These are phyloP conservation scores for Eutypa lata DNA, from an alignment of 2,329 filamentous ascomycete genomes.

Conservation along the genomic window DNA sequence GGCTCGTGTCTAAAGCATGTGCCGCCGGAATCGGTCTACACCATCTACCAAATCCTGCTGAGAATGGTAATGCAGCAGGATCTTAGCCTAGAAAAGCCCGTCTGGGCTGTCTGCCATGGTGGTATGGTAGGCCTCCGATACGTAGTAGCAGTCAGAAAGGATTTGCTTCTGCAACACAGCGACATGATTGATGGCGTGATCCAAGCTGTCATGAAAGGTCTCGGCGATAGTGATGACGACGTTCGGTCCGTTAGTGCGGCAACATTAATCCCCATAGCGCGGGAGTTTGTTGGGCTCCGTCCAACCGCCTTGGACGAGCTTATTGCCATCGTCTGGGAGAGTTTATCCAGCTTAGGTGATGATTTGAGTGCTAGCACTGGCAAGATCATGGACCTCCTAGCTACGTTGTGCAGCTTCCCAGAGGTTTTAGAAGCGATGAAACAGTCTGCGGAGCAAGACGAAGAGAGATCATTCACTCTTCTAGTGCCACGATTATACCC, in stretches of 20 bases:
- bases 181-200: constrained; percentile 91
- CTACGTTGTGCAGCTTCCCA: constrained; percentile 91
- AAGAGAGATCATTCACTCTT: constrained; percentile 85
- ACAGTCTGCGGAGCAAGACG: constrained; percentile 74
- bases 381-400: constrained; percentile 96
- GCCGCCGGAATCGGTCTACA: constrained; percentile 72
- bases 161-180: constrained; percentile 78
- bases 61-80: constrained; percentile 91
- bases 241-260: constrained; percentile 95
- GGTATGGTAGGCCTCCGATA: constrained; percentile 97
- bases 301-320: constrained; percentile 74
- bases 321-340: constrained; percentile 96
- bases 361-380: constrained; percentile 96
- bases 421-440: constrained; percentile 95
- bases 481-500: constrained; percentile 92
- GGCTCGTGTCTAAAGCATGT: constrained; percentile 87
- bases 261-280: constrained; percentile 93
- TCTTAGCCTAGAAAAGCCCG: constrained; percentile 65
- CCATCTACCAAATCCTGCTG: constrained; percentile 80
- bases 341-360: constrained; percentile 92
- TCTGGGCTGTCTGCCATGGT: constrained; percentile 95
- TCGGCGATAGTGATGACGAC: constrained; percentile 89
- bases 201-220: constrained; percentile 87
- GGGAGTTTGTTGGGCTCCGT: constrained; percentile 87
- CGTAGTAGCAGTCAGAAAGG: constrained; percentile 90